Base-by-base conservation (phyloP, 345 rosid species). In the Camelina sativa region DNA sequence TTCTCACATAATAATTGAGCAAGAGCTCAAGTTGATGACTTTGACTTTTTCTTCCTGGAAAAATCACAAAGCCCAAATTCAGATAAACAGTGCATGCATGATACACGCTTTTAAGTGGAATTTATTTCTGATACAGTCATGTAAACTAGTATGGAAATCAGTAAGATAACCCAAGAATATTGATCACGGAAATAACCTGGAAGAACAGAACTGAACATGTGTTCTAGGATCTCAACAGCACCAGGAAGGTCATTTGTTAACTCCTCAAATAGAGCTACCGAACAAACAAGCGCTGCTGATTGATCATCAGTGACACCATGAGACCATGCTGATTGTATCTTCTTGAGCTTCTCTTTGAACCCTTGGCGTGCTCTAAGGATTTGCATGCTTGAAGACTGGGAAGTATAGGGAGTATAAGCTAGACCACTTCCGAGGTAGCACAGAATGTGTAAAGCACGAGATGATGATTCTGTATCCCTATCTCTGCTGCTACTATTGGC, bases 301-400 rank as follows among this genome's bases (percentile, higher is more conserved):
- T 83, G 90, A 82, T 95, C 92, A 70, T 86, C 85, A 62, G 89
- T 74, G 65, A 72, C 63, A 79, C 99, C 96, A 62, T 69, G 89
- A 22, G 79, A 46, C 98, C 98, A 95, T 73, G 88, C 77, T 56
- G 91, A 84, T 73, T 81, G 79, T 47, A 86, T 80, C 62, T 79
- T 70, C 82, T 80, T 90, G 66, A 87, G 58, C 78, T 71, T 85
- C 58, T 95, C 98, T 76, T 81, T 86, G 72, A 86, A 90, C 32
- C 99, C 97, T 76, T 89, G 99, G 70, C 81, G 98, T 9, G 97
- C 97, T 84, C 92, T 89, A 65, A 95, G 85, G 67, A 95, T 66
- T 80, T 90, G 97, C 89, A 89, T 40, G 66, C 86, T 87, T 28
- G 90, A 88, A 50, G 92, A 92, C 76, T 83, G 89, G 76, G 79